Evolutionary conservation across 768 basidiomycete genomes (phyloP), one percentile per base, ranked within the genome.

Genomic region (Auricularia cornea): DNA sequence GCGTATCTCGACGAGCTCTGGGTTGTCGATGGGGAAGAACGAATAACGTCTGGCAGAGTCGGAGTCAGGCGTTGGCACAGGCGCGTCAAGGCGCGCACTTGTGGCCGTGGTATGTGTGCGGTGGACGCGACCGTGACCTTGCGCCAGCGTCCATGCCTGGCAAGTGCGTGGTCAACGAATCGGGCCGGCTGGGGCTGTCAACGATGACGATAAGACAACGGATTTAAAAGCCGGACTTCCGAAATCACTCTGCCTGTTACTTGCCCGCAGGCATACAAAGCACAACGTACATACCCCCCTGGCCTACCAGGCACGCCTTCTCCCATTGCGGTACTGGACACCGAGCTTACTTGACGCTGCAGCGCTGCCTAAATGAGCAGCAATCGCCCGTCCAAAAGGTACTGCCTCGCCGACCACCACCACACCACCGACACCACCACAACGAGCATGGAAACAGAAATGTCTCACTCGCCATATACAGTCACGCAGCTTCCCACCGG

Each of bases 1-100:
- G 16, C 92, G 81, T 20, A 94, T 73, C 70, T 94, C 91, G 28
- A 84, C 84, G 60, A 60, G 74, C 61, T 78, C 74, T 41, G 73
- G 69, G 11, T 69, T 66, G 66, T 78, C 77, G 44, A 71, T 57
- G 2, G 75, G 70, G 35, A 68, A 68, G 63, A 74, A 78, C 6
- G 72, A 72, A 10, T 68, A 29, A 6, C 54, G 54, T 20, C 54
- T 57, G 44, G 10, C 11, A 20, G 20, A 12, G 16, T 48, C 23
- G n/a, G n/a, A 38, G 44, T 20, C 20, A 48, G 12, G 44, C 23
- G 44, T 18, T 8, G 38, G 8, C 8, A 40, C 38, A 6, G 44
- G 44, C 44, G 44, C 20, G 10, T 1, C 23, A 23, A 5, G 6
- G 44, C 23, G 44, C 44, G 44, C 20, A 48, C 44, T 18, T 20